A percentile compares a stretch with the other conserved stretches of the same genome.
These are phyloP conservation scores for Coffea humblotiana DNA, from an alignment of 305 asterid species.

Conservation along the genomic window DNA sequence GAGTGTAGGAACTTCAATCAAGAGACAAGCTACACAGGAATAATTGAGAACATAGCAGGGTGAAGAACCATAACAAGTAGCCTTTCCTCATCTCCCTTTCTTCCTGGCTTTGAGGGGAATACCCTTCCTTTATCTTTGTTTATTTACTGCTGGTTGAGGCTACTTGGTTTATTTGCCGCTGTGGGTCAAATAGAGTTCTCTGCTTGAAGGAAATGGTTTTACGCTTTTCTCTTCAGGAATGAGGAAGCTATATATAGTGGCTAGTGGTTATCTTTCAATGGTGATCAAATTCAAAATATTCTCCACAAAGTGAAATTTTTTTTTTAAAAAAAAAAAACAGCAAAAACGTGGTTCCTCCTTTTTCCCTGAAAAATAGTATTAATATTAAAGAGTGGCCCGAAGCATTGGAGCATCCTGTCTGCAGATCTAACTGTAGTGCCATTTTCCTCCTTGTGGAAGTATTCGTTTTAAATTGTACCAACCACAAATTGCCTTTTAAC, in stretches of 20 bases:
- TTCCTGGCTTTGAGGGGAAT: background rate
- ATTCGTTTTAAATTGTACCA: background rate
- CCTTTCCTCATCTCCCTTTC: slow-evolving; percentile 23
- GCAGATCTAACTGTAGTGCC: background rate
- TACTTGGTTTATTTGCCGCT: no score
- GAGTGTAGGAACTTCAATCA: slow-evolving; percentile 19
- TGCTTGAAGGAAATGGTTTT: slow-evolving; percentile 9
- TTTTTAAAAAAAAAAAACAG: background rate
- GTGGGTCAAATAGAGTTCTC: background rate
- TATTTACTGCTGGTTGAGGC: slow-evolving; percentile 10
- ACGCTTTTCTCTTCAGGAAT: background rate
- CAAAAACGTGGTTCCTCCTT: background rate
- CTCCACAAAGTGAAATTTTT: background rate
- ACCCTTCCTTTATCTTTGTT: background rate
- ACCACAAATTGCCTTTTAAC: background rate
- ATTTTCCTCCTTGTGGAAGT: background rate
- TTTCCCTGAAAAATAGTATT: background rate
- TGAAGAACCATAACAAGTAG: slow-evolving; percentile 22
- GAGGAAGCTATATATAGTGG: slow-evolving; percentile 12
- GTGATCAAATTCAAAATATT: background rate
- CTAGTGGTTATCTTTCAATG: background rate
- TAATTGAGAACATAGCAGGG: slow-evolving; percentile 20
- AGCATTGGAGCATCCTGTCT: background rate
- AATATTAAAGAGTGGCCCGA: background rate
- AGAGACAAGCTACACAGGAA: slow-evolving; percentile 29